Percentiles rank a stretch among this genome's conserved stretches.
phyloP scores from a whole-genome alignment of 108 stramenopile genomes.

The Cyclotella sp. region DNA sequence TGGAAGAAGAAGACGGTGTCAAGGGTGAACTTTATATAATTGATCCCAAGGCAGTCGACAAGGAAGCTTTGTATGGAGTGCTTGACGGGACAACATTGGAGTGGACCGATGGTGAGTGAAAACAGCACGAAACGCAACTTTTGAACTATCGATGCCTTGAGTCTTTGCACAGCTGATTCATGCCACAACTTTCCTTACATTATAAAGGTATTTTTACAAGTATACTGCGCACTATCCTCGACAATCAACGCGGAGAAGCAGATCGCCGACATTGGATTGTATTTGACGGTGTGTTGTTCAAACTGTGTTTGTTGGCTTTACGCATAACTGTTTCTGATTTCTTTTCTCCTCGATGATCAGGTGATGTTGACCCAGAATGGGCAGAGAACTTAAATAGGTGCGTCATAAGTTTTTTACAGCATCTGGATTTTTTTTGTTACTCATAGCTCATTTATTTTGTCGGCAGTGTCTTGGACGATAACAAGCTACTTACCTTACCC shows the following conservation, averaged over 20 bases:
- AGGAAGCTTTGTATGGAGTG: constrained; percentile 92
- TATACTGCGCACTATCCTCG: constrained; percentile 80
- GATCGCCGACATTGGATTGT: constrained; percentile 94
- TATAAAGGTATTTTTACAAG: constrained; percentile 91
- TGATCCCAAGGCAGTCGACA: constrained; percentile 96
- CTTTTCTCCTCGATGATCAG: too few species aligned
- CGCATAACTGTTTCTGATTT: too few species aligned
- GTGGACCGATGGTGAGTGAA: constrained; percentile 90
- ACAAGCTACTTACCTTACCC: constrained; percentile 95
- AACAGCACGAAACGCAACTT: background rate
- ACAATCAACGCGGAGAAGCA: constrained; percentile 94
- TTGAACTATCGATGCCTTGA: too few species aligned
- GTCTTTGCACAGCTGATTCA: too few species aligned
- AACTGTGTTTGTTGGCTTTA: too few species aligned
- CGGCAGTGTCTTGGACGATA: constrained; percentile 92
- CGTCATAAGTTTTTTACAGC: background rate
- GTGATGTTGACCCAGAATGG: constrained; percentile 97
- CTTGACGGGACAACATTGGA: constrained; percentile 98
- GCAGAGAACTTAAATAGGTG: constrained; percentile 81
- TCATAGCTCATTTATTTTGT: background rate
- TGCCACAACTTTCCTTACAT: background rate
- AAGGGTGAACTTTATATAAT: constrained; percentile 94
- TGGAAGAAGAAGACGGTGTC: constrained; percentile 86
- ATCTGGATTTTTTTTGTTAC: background rate
- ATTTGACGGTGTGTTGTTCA: too few species aligned